Evolutionary conservation across 1,284 basidiomycete genomes (phyloP).

Genomic region (Chalciporus piperatoides): DNA sequence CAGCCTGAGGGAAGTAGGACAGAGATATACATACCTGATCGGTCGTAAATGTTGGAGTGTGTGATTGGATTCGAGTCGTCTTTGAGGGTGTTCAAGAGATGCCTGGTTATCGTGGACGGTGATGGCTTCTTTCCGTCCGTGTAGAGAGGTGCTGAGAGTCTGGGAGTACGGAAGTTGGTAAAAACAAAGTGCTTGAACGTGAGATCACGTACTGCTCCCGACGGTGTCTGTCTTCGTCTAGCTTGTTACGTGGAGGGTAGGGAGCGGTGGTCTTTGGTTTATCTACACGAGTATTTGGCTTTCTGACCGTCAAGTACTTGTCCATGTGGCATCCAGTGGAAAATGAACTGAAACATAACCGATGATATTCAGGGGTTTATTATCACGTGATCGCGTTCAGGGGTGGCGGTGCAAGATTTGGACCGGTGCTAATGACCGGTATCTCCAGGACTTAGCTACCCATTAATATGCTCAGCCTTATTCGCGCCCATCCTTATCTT

Average conservation of each 20-base stretch:
- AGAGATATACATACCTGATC: conserved; percentile 46
- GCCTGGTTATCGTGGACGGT: conserved; percentile 47
- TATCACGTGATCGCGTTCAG: not conserved
- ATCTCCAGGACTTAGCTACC: not conserved
- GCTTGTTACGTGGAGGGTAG: conserved; percentile 15
- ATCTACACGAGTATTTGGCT: conserved; percentile 27
- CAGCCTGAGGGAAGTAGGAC: not conserved
- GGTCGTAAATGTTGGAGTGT: conserved; percentile 57
- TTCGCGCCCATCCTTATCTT: conserved; percentile 15
- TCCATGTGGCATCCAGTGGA: conserved; percentile 36
- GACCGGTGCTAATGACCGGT: no score
- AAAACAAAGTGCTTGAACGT: no score
- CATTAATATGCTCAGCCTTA: conserved; percentile 12
- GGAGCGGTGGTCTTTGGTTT: conserved; percentile 1
- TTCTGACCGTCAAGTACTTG: conserved; percentile 38
- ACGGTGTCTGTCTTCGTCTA: conserved; percentile 18
- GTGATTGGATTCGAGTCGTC: conserved; percentile 69
- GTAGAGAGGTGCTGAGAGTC: conserved; percentile 34
- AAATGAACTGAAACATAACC: no score
- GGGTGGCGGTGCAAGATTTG: not conserved
- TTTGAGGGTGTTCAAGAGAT: conserved; percentile 53
- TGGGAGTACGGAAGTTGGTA: conserved; percentile 3
- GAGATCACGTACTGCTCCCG: conserved; percentile 14
- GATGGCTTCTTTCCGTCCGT: conserved; percentile 37
- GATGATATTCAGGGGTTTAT: not conserved